Conservation (phyloP, 768 basidiomycete genomes). For the Terana coerulea region DNA sequence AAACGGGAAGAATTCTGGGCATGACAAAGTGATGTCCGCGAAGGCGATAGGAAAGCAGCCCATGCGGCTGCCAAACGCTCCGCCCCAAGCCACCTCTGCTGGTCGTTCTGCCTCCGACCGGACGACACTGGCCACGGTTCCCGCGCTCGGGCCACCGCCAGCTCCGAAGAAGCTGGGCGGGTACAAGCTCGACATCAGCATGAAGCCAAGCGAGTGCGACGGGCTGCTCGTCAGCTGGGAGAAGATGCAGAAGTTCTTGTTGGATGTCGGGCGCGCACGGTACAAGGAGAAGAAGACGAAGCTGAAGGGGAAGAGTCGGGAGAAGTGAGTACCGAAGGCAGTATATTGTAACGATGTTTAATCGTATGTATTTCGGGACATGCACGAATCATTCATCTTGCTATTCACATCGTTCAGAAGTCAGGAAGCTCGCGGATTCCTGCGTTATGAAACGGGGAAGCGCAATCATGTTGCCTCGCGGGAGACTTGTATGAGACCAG, state of each 20-base stretch:
- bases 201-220: background rate
- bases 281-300: background rate
- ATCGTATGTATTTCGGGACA: too few relatives aligned
- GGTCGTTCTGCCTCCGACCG: background rate
- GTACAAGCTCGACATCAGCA: background rate
- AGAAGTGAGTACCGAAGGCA: too few relatives aligned
- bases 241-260: background rate
- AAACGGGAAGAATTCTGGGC: background rate
- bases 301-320: background rate
- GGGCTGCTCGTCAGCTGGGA: background rate
- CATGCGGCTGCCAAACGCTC: background rate
- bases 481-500: too few relatives aligned
- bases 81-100: background rate
- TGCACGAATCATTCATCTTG: too few relatives aligned
- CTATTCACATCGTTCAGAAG: too few relatives aligned
- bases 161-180: background rate
- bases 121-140: background rate
- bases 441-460: too few relatives aligned
- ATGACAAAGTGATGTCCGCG: background rate
- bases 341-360: too few relatives aligned
- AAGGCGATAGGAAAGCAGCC: conserved; percentile 3
- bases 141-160: background rate
- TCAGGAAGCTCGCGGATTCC: too few relatives aligned
- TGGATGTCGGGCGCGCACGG: background rate
- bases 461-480: too few relatives aligned